A percentile compares a stretch with the other conserved stretches of the same genome.
These are phyloP conservation scores for Chrysopogon serrulatus DNA, from an alignment of 176 grass and related monocot species.

Conservation along the genomic window DNA sequence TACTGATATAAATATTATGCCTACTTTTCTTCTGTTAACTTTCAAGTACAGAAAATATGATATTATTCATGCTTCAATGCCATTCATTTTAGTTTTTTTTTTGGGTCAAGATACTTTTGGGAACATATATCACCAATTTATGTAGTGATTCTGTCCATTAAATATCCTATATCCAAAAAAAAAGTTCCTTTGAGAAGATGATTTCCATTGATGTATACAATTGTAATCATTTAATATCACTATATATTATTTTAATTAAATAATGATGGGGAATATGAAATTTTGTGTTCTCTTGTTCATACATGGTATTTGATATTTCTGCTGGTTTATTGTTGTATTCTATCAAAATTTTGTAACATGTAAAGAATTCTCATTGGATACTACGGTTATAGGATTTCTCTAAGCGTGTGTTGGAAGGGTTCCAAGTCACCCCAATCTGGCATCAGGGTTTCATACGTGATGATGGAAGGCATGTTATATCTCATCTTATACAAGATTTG, in stretches of 20 bases:
- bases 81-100: not conserved
- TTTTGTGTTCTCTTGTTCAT: slow-evolving; percentile 1
- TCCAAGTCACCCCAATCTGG: slow-evolving; percentile 91
- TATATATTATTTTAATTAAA: not conserved
- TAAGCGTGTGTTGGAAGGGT: slow-evolving; percentile 76
- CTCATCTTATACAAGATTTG: not conserved
- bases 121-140: not conserved
- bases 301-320: slow-evolving; percentile 1
- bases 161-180: not conserved
- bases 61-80: not conserved
- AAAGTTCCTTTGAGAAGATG: not conserved
- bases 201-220: not conserved
- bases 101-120: not conserved
- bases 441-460: slow-evolving; percentile 89
- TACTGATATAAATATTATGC: not conserved
- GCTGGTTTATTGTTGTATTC: not conserved
- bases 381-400: slow-evolving; percentile 50
- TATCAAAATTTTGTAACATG: not conserved
- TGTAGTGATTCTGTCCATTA: not conserved
- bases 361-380: slow-evolving; percentile 15
- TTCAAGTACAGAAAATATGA: not conserved
- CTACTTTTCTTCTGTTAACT: not conserved
- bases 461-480: slow-evolving; percentile 71
- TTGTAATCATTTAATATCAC: not conserved
- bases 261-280: not conserved